phyloP scores from a whole-genome alignment of 176 grass and related monocot genomes.

The Pontederia crassipes region DNA sequence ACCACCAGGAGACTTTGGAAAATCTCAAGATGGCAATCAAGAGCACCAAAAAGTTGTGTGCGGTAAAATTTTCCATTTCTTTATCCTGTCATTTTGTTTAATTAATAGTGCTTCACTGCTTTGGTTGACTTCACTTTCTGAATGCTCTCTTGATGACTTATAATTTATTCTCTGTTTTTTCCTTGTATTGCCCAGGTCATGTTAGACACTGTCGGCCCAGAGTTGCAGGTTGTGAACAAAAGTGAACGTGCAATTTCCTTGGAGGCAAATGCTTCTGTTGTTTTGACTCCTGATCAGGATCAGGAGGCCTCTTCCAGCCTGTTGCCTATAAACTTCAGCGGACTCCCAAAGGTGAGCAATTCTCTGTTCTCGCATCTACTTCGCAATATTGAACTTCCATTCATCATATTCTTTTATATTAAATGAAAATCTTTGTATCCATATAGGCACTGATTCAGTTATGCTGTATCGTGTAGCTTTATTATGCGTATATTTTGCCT shows the following conservation, averaged over 20 bases:
- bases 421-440: no score
- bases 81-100: not conserved
- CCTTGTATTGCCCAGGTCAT: constrained; percentile 44
- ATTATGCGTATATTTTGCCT: no score
- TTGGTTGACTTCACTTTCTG: not conserved
- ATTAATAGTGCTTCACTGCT: not conserved
- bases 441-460: no score
- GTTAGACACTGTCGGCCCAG: constrained; percentile 87
- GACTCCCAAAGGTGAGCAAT: constrained; percentile 54
- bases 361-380: not conserved
- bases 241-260: constrained; percentile 64
- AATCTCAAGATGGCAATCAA: constrained; percentile 92
- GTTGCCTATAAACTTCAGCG: constrained; percentile 88
- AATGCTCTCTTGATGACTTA: not conserved
- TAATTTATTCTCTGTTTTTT: not conserved
- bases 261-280: constrained; percentile 61
- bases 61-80: constrained; percentile 25
- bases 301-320: constrained; percentile 53
- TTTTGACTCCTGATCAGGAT: constrained; percentile 67
- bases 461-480: no score
- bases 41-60: constrained; percentile 84
- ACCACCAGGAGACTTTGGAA: constrained; percentile 91
- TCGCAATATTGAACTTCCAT: not conserved
- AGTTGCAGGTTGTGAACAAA: constrained; percentile 86
- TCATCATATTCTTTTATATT: not conserved